Conservation (phyloP, 75 land plant species). For the Larix kaempferi region DNA sequence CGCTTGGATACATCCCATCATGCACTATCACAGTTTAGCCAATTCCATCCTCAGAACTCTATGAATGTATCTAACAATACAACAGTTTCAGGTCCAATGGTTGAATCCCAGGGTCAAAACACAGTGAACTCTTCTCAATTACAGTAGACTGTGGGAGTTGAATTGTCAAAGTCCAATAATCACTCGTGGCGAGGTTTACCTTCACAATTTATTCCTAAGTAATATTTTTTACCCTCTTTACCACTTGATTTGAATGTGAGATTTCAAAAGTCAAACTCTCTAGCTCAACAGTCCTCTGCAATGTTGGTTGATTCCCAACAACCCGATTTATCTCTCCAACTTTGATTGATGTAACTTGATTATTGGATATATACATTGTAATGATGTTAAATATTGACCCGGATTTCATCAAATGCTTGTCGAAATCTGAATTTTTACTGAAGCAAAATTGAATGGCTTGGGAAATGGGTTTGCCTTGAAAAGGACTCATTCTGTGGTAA, state of each 20-base stretch:
- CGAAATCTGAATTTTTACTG: conserved; percentile 1
- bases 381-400: not conserved
- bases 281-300: conserved; percentile 42
- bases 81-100: conserved; percentile 4
- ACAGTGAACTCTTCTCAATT: conserved; percentile 20
- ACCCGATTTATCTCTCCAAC: conserved; percentile 73
- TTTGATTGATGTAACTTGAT: conserved; percentile 21
- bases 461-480: conserved; percentile 10
- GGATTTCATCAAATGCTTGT: conserved; percentile 1
- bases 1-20: too few species aligned
- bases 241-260: conserved; percentile 65
- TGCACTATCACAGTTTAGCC: conserved; percentile 20
- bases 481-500: conserved; percentile 7
- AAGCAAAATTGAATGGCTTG: not conserved
- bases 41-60: conserved; percentile 12
- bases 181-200: conserved; percentile 30
- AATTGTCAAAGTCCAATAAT: conserved; percentile 35
- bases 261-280: conserved; percentile 55
- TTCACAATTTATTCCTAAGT: conserved; percentile 27
- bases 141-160: conserved; percentile 17
- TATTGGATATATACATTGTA: conserved; percentile 8
- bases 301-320: conserved; percentile 56
- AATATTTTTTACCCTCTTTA: conserved; percentile 38
- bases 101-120: conserved; percentile 17
- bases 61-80: conserved; percentile 13